These are phyloP conservation scores for Lactifluus volemus DNA, from an alignment of 768 basidiomycete species.

Conservation along the genomic window DNA sequence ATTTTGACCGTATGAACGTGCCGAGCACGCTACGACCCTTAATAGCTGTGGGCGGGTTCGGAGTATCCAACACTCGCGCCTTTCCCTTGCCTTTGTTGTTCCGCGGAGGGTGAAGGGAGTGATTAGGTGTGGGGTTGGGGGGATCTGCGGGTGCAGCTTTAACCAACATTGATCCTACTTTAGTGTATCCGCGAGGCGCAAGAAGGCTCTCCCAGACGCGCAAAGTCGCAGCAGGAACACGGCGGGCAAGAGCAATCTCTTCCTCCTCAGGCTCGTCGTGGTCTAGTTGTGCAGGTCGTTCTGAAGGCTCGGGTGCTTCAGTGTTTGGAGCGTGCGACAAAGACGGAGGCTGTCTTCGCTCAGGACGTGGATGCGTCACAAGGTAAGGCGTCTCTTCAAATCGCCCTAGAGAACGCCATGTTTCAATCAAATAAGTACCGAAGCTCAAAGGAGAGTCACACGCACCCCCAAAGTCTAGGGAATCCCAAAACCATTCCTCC, in stretches of 20 bases:
- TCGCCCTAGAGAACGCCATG: conserved; percentile 5
- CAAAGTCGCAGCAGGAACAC: conserved; percentile 52
- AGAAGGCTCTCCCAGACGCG: conserved; percentile 67
- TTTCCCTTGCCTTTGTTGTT: conserved; percentile 1
- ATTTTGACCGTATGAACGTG: conserved; percentile 53
- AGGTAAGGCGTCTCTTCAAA: conserved; percentile 17
- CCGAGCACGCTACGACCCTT: conserved; percentile 38
- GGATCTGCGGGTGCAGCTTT: conserved; percentile 22
- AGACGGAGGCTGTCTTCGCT: conserved; percentile 4
- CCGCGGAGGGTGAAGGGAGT: not conserved
- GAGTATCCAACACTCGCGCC: not conserved
- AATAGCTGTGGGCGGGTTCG: not conserved
- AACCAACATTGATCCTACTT: conserved; percentile 48
- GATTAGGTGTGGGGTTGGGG: conserved; percentile 3
- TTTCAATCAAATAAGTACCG: not conserved
- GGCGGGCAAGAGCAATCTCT: conserved; percentile 46
- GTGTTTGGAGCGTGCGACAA: not conserved
- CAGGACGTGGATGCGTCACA: conserved; percentile 16
- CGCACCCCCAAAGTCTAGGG: conserved; percentile 60
- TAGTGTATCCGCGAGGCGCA: conserved; percentile 55
- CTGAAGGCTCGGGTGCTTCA: not conserved
- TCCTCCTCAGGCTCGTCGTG: conserved; percentile 35
- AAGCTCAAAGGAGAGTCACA: not conserved
- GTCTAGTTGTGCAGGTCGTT: not conserved
- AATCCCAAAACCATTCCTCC: conserved; percentile 99